Evolutionary conservation across 2,329 filamentous ascomycete species (phyloP).

Genomic region (Aspergillus eucalypticola): DNA sequence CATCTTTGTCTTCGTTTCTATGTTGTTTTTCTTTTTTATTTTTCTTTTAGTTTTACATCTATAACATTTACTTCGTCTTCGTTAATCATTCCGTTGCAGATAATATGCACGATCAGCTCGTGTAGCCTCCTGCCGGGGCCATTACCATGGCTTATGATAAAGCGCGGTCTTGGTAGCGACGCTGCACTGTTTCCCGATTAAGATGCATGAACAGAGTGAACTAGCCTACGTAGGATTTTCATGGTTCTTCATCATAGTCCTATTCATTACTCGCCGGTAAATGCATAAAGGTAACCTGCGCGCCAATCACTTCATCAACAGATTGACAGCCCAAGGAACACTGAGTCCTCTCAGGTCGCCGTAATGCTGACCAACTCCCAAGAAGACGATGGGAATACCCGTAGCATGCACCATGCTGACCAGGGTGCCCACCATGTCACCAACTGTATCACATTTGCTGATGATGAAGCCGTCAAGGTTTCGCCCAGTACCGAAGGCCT

Average conservation of each 20-base stretch:
- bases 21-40: no score
- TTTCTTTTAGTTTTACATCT: no score
- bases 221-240: not conserved
- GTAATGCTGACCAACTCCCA: slow-evolving; percentile 72
- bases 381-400: slow-evolving; percentile 90
- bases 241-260: not conserved
- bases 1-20: not conserved
- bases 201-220: no score
- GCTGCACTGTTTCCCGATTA: no score
- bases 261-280: not conserved
- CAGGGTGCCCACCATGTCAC: slow-evolving; percentile 96
- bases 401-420: slow-evolving; percentile 98
- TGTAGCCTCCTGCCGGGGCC: no score
- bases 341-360: slow-evolving; percentile 65
- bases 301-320: slow-evolving; percentile 56
- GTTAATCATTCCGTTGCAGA: no score
- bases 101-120: no score
- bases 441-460: slow-evolving; percentile 96
- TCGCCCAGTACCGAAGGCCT: slow-evolving; percentile 78
- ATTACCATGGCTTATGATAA: no score
- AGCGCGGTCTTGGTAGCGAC: no score
- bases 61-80: no score
- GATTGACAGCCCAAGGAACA: slow-evolving; percentile 62
- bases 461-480: slow-evolving; percentile 96
- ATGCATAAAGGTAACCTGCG: not conserved